Evolutionary conservation across 495 filamentous ascomycete genomes (phyloP), one percentile per base, ranked within the genome.

Genomic region (Talaromyces proteolyticus): DNA sequence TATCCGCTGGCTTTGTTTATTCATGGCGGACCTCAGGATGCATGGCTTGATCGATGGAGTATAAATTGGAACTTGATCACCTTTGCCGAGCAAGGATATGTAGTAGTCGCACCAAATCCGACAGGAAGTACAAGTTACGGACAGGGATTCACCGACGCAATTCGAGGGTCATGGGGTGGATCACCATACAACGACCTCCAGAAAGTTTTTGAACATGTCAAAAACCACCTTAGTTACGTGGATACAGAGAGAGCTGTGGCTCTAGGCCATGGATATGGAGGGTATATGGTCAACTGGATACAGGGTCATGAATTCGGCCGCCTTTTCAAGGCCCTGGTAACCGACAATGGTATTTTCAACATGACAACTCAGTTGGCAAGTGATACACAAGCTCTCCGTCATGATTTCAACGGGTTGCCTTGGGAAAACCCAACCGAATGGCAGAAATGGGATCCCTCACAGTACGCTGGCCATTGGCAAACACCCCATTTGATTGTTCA

Each of bases 221-320:
- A 65, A 23, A 59, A 75, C 44, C 68, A 76, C 57, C 57, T 79
- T 52, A 55, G 62, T 40, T 78, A 66, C 52, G 61, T 74, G 41
- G 76, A 81, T 53, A 76, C 70, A n/a, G 60, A 68, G 18, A 57
- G 65, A 34, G 74, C 68, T 18, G 75, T 80, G 39, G 69, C 69
- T 38, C 66, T 73, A 2, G 77, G 77, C 21, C 73, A 68, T 24
- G 73, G 67, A 49, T 81, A 71, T 46, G 75, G 73, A 24, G 76
- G 72, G 0, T 80, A 74, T 61, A 80, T 79, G 76, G 64, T 75
- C 43, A 79, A 79, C 57, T 80, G 77, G 78, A 77, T 79, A 51
- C 75, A 78, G 53, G 77, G 78, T 17, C 72, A 77, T 38, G 62
- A 63, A 1, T 61, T 81, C 1, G 77, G 75, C 16, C 69, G 72